These are phyloP conservation scores for Orbilia ellipsospora DNA, from an alignment of 2,329 filamentous ascomycete genomes.

Conservation along the genomic window DNA sequence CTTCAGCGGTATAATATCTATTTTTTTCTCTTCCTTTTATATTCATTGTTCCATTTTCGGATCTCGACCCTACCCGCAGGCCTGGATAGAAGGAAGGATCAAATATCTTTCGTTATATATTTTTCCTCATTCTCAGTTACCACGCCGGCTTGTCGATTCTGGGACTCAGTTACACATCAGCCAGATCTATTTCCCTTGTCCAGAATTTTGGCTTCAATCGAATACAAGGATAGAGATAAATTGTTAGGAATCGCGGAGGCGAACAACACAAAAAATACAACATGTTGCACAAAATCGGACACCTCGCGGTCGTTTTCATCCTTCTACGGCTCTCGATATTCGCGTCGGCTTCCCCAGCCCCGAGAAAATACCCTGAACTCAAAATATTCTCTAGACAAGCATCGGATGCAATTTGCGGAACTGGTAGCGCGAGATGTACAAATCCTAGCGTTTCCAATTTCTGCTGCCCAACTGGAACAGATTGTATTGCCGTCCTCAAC, in stretches of 20 bases:
- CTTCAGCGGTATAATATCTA: neutral
- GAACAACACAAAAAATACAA: slow-evolving; percentile 50
- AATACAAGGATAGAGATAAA: no score
- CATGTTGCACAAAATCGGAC: slow-evolving; percentile 16
- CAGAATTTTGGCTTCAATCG: no score
- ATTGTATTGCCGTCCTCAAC: slow-evolving; percentile 40
- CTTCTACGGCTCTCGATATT: slow-evolving; percentile 32
- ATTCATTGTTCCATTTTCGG: slow-evolving; percentile 1
- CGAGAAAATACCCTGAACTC: slow-evolving; percentile 41
- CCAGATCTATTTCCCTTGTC: no score
- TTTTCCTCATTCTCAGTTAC: neutral
- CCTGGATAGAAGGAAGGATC: slow-evolving; percentile 27
- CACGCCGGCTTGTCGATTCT: neutral
- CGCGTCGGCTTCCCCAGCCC: slow-evolving; percentile 36
- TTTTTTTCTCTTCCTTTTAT: neutral
- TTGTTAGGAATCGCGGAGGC: neutral
- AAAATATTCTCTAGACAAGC: slow-evolving; percentile 40
- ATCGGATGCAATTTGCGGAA: slow-evolving; percentile 35
- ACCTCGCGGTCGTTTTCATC: neutral
- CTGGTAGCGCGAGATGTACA: slow-evolving; percentile 44
- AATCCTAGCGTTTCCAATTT: slow-evolving; percentile 48
- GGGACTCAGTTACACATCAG: no score
- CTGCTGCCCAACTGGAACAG: slow-evolving; percentile 50
- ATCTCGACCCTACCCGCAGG: slow-evolving; percentile 16
- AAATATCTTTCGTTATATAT: slow-evolving; percentile 3